phyloP scores from a whole-genome alignment of 192 early-diverging fungal species.

The Chytriomyces confervae region DNA sequence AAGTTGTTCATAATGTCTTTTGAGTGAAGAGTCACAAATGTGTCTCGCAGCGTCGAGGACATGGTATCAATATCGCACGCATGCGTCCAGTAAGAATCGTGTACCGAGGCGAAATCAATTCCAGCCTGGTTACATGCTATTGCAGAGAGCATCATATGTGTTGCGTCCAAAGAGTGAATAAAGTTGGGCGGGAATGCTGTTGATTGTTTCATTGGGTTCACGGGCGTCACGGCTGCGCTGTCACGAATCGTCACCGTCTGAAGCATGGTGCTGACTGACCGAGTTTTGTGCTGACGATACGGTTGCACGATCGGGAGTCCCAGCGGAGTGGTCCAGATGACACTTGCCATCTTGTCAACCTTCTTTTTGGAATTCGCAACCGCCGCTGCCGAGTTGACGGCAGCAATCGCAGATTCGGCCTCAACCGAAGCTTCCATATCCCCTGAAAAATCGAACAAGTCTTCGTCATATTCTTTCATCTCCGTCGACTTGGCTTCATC shows the following conservation, averaged over 20 bases:
- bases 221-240: slow-evolving; percentile 70
- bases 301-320: slow-evolving; percentile 95
- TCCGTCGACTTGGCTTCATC: slow-evolving; percentile 21
- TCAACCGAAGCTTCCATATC: neutral
- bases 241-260: slow-evolving; percentile 82
- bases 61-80: slow-evolving; percentile 87
- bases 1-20: slow-evolving; percentile 85
- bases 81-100: slow-evolving; percentile 99
- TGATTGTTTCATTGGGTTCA: slow-evolving; percentile 90
- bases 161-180: slow-evolving; percentile 96
- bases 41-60: slow-evolving; percentile 83
- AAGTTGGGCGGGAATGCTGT: slow-evolving; percentile 99
- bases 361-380: slow-evolving; percentile 9
- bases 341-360: slow-evolving; percentile 72
- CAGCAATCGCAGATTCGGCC: slow-evolving; percentile 18
- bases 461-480: slow-evolving; percentile 10
- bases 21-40: slow-evolving; percentile 87
- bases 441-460: neutral
- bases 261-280: slow-evolving; percentile 69
- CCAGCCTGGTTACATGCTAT: slow-evolving; percentile 78
- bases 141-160: slow-evolving; percentile 96
- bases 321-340: slow-evolving; percentile 96
- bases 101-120: slow-evolving; percentile 91
- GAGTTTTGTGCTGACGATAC: slow-evolving; percentile 77
- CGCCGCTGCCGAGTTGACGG: slow-evolving; percentile 35